Percentiles rank a stretch among this genome's conserved stretches.
phyloP scores from a whole-genome alignment of 2,329 filamentous ascomycete genomes.

The Apiospora koreana region DNA sequence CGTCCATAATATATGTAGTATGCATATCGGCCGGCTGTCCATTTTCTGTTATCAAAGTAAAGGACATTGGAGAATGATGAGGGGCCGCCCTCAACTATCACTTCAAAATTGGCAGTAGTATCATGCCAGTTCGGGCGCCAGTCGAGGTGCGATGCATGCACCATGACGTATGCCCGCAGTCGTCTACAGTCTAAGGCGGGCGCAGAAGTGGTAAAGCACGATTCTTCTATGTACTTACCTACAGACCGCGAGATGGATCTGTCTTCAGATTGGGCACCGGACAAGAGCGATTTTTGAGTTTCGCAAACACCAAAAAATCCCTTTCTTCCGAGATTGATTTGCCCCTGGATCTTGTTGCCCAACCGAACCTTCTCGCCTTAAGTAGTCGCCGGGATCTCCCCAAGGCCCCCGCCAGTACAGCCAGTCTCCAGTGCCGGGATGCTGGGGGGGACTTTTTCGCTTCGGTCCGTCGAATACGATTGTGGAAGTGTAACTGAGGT shows the following conservation, averaged over 20 bases:
- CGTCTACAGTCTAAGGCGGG: background rate
- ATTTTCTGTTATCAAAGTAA: background rate
- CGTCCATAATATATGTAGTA: no score
- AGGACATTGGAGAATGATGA: background rate
- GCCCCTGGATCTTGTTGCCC: background rate
- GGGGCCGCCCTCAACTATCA: background rate
- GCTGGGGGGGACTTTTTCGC: background rate
- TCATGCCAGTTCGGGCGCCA: background rate
- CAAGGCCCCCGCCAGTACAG: background rate
- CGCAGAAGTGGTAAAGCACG: background rate
- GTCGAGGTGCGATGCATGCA: background rate
- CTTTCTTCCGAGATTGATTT: background rate
- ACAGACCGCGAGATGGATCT: background rate
- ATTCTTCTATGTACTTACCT: background rate
- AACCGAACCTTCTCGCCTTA: conserved; percentile 7
- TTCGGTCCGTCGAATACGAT: background rate
- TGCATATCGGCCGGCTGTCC: no score
- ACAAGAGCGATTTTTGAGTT: background rate
- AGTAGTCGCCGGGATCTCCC: background rate
- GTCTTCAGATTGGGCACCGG: background rate
- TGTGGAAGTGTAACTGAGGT: conserved; percentile 2
- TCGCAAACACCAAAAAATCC: background rate
- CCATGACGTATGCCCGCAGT: background rate
- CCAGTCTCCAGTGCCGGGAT: background rate
- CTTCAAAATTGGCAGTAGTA: background rate